phyloP scores from a whole-genome alignment of 2,329 filamentous ascomycete genomes.

The Xylaria sp. region DNA sequence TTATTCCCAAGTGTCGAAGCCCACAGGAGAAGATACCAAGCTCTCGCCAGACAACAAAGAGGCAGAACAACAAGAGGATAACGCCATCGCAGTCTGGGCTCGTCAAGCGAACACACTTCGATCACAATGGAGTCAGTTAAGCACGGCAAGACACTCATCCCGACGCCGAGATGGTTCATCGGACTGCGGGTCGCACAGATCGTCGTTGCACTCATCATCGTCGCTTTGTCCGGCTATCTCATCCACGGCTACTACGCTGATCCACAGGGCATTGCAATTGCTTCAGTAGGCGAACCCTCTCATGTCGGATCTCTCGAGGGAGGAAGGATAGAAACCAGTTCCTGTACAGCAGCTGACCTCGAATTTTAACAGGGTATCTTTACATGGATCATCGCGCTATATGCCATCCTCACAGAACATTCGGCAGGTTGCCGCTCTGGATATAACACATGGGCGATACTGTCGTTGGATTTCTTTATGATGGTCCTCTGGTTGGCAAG shows the following conservation, averaged over 20 bases:
- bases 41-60: background rate
- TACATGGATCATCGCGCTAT: constrained; percentile 57
- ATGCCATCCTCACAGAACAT: constrained; percentile 56
- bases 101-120: background rate
- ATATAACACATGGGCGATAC: constrained; percentile 58
- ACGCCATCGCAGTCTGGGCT: background rate
- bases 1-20: background rate
- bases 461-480: constrained; percentile 57
- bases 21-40: background rate
- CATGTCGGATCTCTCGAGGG: background rate
- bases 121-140: constrained; percentile 39
- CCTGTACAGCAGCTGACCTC: constrained; percentile 4
- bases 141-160: constrained; percentile 49
- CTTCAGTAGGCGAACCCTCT: constrained; percentile 50
- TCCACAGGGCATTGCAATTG: constrained; percentile 54
- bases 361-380: constrained; percentile 52
- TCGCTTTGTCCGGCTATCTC: constrained; percentile 55
- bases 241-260: constrained; percentile 55
- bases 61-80: background rate
- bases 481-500: constrained; percentile 59
- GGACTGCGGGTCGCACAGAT: constrained; percentile 54
- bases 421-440: constrained; percentile 47
- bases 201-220: constrained; percentile 54
- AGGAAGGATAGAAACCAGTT: background rate
- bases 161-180: constrained; percentile 57